phyloP scores from a whole-genome alignment of 202 grass and related monocot species.

The Elaeis oleifera region DNA sequence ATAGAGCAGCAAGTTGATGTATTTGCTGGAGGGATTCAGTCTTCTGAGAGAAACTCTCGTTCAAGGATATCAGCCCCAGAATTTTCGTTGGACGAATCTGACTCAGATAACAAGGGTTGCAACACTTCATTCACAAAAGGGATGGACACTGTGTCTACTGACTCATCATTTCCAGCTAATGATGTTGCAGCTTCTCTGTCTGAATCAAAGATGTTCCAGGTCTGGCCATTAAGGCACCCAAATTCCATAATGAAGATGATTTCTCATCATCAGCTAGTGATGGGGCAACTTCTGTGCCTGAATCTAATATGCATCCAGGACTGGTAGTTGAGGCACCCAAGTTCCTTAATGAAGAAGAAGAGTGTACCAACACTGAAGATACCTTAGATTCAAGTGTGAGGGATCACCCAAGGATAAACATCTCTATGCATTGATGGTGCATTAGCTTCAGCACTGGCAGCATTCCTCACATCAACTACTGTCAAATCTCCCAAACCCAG shows the following conservation, averaged over 20 bases:
- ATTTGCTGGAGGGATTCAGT: slow-evolving; percentile 46
- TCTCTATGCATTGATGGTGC: slow-evolving; percentile 53
- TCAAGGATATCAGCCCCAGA: slow-evolving; percentile 24
- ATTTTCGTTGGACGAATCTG: slow-evolving; percentile 8
- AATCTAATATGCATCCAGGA: slow-evolving; percentile 34
- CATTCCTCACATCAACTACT: slow-evolving; percentile 46
- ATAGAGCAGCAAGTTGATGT: slow-evolving; percentile 52
- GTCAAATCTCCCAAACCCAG: not conserved
- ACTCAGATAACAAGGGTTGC: slow-evolving; percentile 23
- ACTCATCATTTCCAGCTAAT: too few relatives aligned
- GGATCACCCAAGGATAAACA: slow-evolving; percentile 23
- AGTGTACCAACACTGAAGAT: slow-evolving; percentile 20
- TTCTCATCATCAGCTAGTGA: not conserved
- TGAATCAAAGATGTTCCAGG: slow-evolving; percentile 14
- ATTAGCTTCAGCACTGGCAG: slow-evolving; percentile 69
- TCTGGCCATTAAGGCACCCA: slow-evolving; percentile 27
- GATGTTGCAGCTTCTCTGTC: not conserved
- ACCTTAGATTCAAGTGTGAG: slow-evolving; percentile 14
- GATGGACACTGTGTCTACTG: not conserved
- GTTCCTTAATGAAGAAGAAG: slow-evolving; percentile 42
- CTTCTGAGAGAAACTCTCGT: slow-evolving; percentile 25
- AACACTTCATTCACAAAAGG: slow-evolving; percentile 2
- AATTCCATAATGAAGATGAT: slow-evolving; percentile 28
- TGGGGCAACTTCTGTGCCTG: slow-evolving; percentile 25
- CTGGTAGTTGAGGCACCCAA: slow-evolving; percentile 55